These are phyloP conservation scores for Podila epicladia DNA, from an alignment of 192 early-diverging fungal species.

Conservation along the genomic window DNA sequence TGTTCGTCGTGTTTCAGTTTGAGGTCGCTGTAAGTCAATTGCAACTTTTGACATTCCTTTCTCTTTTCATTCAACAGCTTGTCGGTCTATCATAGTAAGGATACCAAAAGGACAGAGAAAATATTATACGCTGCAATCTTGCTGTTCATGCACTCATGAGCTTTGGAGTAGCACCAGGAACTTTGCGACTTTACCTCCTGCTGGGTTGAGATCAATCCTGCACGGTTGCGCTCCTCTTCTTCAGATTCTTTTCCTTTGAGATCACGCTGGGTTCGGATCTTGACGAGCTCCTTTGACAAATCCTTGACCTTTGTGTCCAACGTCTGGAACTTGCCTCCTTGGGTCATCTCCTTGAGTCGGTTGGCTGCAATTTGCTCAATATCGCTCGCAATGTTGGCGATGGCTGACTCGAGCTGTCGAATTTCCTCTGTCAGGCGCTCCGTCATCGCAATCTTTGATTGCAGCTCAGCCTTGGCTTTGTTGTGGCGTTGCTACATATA, in stretches of 20 bases:
- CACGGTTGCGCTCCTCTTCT: constrained; percentile 74
- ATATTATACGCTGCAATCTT: not conserved
- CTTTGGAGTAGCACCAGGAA: not conserved
- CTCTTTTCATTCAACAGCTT: constrained; percentile 54
- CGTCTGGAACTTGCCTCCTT: constrained; percentile 71
- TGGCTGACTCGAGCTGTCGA: constrained; percentile 68
- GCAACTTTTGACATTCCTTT: constrained; percentile 37
- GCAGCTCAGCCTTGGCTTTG: constrained; percentile 46
- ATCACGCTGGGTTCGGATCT: constrained; percentile 84
- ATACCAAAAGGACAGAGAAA: not conserved
- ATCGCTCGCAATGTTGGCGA: constrained; percentile 70
- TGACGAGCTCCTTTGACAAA: constrained; percentile 80
- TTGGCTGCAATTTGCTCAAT: constrained; percentile 32
- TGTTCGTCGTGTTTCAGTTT: constrained; percentile 65
- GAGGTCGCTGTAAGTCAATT: constrained; percentile 59
- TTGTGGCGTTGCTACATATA: constrained; percentile 23
- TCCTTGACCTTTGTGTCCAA: constrained; percentile 82
- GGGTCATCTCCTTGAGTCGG: constrained; percentile 60
- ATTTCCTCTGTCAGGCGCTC: constrained; percentile 47
- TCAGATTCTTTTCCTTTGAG: constrained; percentile 78
- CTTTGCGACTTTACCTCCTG: constrained; percentile 48
- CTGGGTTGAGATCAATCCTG: constrained; percentile 41
- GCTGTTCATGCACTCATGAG: not conserved
- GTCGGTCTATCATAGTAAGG: constrained; percentile 51
- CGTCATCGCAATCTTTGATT: constrained; percentile 37